A percentile compares a stretch with the other conserved stretches of the same genome.
Evolutionary conservation across 2,329 filamentous ascomycete species (phyloP).

Genomic region (Penicillium sp.): DNA sequence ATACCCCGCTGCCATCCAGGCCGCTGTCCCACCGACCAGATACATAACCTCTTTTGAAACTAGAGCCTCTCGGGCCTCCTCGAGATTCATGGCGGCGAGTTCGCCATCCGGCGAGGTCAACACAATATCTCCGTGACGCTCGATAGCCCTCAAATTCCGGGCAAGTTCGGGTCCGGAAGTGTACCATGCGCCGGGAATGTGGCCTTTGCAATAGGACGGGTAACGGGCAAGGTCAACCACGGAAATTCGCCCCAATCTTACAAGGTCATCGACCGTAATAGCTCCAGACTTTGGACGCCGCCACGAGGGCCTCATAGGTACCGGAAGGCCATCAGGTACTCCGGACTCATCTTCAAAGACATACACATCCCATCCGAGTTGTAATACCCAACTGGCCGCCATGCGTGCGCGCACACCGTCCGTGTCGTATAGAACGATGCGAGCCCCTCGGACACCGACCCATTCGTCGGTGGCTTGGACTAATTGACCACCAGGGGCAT

Average conservation of each 20-base stretch:
- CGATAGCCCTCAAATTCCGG: constrained; percentile 22
- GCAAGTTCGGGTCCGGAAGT: constrained; percentile 32
- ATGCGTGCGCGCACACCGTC: constrained; percentile 31
- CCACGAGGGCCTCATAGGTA: neutral
- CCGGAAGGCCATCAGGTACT: constrained; percentile 10
- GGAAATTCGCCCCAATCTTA: too few species aligned
- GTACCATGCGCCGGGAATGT: constrained; percentile 31
- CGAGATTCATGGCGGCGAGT: constrained; percentile 13
- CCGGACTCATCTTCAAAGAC: constrained; percentile 20
- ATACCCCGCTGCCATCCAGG: constrained; percentile 24
- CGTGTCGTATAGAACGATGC: constrained; percentile 30
- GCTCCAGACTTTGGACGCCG: neutral
- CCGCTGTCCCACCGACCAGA: constrained; percentile 27
- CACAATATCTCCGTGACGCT: constrained; percentile 23
- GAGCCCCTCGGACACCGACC: constrained; percentile 31
- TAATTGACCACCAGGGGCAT: constrained; percentile 32
- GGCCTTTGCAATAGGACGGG: constrained; percentile 29
- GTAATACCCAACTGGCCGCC: constrained; percentile 31
- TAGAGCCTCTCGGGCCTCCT: neutral
- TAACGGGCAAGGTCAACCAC: constrained; percentile 32
- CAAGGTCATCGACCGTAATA: constrained; percentile 11
- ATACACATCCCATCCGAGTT: constrained; percentile 33
- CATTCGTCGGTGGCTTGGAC: constrained; percentile 35
- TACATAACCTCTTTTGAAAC: constrained; percentile 15
- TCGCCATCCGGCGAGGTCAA: constrained; percentile 23